Percentiles rank a stretch among this genome's conserved stretches.
These are phyloP conservation scores for Pythium catenulatum DNA, from an alignment of 352 stramenopile species.

Conservation along the genomic window DNA sequence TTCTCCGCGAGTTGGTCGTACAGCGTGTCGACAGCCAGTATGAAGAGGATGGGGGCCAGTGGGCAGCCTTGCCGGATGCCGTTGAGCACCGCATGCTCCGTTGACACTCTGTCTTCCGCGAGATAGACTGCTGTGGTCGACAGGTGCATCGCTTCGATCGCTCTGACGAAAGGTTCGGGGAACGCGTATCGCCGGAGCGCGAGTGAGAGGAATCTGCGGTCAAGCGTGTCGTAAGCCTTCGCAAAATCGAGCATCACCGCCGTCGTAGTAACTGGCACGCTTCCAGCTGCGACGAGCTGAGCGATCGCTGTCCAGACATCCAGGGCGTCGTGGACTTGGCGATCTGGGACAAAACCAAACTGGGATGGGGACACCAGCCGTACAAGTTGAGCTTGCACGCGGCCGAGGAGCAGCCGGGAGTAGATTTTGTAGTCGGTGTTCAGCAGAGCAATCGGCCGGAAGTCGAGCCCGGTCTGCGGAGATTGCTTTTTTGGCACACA, in stretches of 20 bases:
- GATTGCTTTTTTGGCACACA: neutral
- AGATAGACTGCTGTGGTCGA: conserved; percentile 9
- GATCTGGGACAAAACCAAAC: conserved; percentile 25
- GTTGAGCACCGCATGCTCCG: neutral
- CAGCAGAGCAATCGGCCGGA: conserved; percentile 20
- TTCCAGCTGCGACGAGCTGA: neutral
- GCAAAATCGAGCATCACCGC: conserved; percentile 29
- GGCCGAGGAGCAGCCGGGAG: conserved; percentile 5
- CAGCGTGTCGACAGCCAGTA: conserved; percentile 4
- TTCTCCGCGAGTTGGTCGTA: neutral
- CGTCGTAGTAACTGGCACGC: neutral
- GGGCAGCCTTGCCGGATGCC: conserved; percentile 46
- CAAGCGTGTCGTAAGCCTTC: conserved; percentile 38
- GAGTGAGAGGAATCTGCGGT: neutral
- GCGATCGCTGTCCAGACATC: conserved; percentile 21
- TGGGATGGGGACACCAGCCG: neutral
- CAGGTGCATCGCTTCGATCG: conserved; percentile 9
- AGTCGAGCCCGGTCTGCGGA: conserved; percentile 3
- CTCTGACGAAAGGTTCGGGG: neutral
- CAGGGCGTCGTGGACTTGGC: conserved; percentile 30
- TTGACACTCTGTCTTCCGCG: neutral
- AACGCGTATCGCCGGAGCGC: neutral
- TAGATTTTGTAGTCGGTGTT: conserved; percentile 51
- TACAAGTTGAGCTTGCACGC: neutral
- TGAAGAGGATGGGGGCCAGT: conserved; percentile 30